Evolutionary conservation across 495 filamentous ascomycete species (phyloP).

Genomic region (Penicillium silybi): DNA sequence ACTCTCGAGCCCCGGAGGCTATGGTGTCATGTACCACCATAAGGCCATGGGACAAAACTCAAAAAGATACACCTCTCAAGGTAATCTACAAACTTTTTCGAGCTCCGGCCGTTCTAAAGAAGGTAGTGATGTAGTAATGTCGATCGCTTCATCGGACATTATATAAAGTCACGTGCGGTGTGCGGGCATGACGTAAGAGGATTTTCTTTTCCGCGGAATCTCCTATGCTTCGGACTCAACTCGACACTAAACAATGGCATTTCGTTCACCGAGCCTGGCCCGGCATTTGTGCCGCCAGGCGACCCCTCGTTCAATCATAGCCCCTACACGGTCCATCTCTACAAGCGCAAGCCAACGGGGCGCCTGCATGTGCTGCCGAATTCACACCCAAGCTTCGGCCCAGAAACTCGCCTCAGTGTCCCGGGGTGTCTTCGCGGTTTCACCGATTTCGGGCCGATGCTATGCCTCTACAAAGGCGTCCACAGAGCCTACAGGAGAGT

Average conservation of each 20-base stretch:
- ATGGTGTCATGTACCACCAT: background rate
- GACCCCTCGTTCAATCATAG: background rate
- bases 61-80: background rate
- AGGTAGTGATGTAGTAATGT: background rate
- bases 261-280: slow-evolving; percentile 7
- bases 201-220: slow-evolving; percentile 1
- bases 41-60: background rate
- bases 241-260: slow-evolving; percentile 10
- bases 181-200: slow-evolving; percentile 21
- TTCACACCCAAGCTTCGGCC: background rate
- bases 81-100: background rate
- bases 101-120: background rate
- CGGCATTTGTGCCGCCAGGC: slow-evolving; percentile 5
- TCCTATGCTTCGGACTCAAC: background rate
- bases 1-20: background rate
- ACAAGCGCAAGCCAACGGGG: slow-evolving; percentile 2
- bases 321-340: background rate
- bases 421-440: background rate
- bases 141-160: background rate
- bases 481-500: background rate
- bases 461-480: slow-evolving; percentile 18
- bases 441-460: background rate
- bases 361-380: slow-evolving; percentile 2
- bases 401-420: background rate
- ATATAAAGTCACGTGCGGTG: slow-evolving; percentile 10